These are phyloP conservation scores for Linaria vulgaris DNA, from an alignment of 257 asterid genomes.

Conservation along the genomic window DNA sequence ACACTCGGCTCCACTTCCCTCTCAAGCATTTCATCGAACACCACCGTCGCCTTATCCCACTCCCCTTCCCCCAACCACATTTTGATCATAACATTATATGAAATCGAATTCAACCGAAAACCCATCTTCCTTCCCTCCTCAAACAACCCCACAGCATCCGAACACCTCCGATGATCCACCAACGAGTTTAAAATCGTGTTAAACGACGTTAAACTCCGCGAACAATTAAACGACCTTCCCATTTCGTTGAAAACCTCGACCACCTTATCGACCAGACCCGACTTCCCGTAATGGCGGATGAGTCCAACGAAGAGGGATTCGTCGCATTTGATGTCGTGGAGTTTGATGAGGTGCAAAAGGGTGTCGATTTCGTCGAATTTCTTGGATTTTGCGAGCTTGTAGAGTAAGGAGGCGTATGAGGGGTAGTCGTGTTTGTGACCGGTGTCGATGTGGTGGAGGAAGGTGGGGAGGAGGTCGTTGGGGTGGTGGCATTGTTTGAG, in stretches of 20 bases:
- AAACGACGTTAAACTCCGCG: conserved; percentile 63
- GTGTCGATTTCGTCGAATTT: conserved; percentile 58
- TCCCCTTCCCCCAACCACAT: conserved; percentile 62
- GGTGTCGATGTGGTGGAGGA: conserved; percentile 48
- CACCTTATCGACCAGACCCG: conserved; percentile 49
- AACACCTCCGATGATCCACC: conserved; percentile 40
- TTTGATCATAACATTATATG: conserved; percentile 69
- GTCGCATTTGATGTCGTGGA: conserved; percentile 53
- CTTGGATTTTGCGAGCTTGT: conserved; percentile 68
- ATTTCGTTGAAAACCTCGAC: conserved; percentile 49
- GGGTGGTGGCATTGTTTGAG: conserved; percentile 60
- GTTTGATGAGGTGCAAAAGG: conserved; percentile 44
- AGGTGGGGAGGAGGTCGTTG: conserved; percentile 50
- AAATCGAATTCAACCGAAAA: conserved; percentile 58
- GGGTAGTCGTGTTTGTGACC: conserved; percentile 86
- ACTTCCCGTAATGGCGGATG: conserved; percentile 72
- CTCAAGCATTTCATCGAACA: conserved; percentile 89
- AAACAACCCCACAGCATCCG: conserved; percentile 53
- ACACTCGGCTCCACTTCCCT: conserved; percentile 66
- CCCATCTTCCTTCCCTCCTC: conserved; percentile 50
- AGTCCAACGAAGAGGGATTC: conserved; percentile 70
- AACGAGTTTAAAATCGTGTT: conserved; percentile 71
- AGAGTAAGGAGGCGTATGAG: conserved; percentile 67
- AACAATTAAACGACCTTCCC: conserved; percentile 62
- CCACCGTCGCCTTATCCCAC: conserved; percentile 53